Evolutionary conservation across 805 yeast species (phyloP), one percentile per base, ranked within the genome.

Genomic region (Yarrowia divulgata): DNA sequence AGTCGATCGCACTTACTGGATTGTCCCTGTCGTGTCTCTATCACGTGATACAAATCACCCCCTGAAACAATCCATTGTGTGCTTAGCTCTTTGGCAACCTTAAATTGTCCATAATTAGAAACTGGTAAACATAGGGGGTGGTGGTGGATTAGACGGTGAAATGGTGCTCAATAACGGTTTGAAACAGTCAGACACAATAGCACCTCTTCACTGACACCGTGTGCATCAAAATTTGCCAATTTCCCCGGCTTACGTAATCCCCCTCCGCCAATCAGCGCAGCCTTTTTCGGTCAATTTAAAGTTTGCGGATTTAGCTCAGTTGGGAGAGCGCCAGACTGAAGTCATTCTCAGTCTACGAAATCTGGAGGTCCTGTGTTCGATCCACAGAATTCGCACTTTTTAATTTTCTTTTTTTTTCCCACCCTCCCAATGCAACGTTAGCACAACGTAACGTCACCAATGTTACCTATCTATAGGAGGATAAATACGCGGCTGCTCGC

Each of bases 331-430:
- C 78, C 79, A 40, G 82, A 78, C 69, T 83, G 76, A 74, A 77
- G 69, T 63, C 50, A 43, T 45, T 58, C 64, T 58, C 42, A 40
- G 23, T 50, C 45, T 52, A 19, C 10, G 13, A 37, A 7, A 85
- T 86, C 89, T 87, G 89, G 84, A 87, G 90, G 90, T 87, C 90
- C 88, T 86, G 90, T 85, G 90, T 87, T 87, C 90, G 88, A 87
- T 86, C 90, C 90, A 85, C 90, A 86, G 77, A 74, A 72, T 62
- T 76, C 78, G 77, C 79, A 76, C 42, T 68, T 46, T 32, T 29
- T 37, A 16, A 16, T 14, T 16, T 8, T 16, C 46, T 1, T n/a
- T 43, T 1, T n/a, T 43, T n/a, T 8, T 19, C 45, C 19, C 37
- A 23, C 29, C 29, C 29, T 23, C 29, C 29, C 29, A 57, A 57